These are phyloP conservation scores for Oryza rufipogon DNA, from an alignment of 176 grass and related monocot species.

Conservation along the genomic window DNA sequence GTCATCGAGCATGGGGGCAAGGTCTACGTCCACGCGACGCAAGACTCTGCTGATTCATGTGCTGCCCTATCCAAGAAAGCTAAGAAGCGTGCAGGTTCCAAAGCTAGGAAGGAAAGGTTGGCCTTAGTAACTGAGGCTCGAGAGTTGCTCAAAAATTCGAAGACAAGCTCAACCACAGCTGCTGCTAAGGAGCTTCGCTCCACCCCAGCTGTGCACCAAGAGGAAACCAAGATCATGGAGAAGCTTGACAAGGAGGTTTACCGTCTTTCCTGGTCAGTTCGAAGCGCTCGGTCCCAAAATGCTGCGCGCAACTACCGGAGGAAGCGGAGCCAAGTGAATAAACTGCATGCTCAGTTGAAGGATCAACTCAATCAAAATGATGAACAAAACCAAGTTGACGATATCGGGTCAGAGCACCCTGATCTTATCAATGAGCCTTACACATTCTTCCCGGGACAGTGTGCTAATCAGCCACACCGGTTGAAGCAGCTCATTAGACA, in stretches of 20 bases:
- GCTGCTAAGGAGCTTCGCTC: too few relatives aligned
- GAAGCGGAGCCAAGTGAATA: neutral
- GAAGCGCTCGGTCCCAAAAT: neutral
- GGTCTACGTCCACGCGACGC: neutral
- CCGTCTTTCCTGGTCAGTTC: neutral
- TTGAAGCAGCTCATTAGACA: neutral
- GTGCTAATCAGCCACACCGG: neutral
- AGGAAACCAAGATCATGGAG: neutral
- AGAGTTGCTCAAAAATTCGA: neutral
- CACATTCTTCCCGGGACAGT: neutral
- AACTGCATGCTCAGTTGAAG: neutral
- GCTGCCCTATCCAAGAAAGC: neutral
- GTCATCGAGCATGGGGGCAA: neutral
- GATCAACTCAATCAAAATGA: too few relatives aligned
- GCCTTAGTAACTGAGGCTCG: neutral
- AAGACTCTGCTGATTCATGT: fast-evolving
- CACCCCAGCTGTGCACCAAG: too few relatives aligned
- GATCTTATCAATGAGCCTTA: neutral
- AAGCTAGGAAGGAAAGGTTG: neutral
- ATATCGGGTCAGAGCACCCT: neutral
- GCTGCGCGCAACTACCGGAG: neutral
- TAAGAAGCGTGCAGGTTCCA: neutral
- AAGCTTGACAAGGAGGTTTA: neutral
- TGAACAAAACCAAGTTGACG: too few relatives aligned
- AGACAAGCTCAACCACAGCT: too few relatives aligned